Evolutionary conservation across 1,284 basidiomycete species (phyloP).

Genomic region (Ceratorhiza oryzae-sativae): DNA sequence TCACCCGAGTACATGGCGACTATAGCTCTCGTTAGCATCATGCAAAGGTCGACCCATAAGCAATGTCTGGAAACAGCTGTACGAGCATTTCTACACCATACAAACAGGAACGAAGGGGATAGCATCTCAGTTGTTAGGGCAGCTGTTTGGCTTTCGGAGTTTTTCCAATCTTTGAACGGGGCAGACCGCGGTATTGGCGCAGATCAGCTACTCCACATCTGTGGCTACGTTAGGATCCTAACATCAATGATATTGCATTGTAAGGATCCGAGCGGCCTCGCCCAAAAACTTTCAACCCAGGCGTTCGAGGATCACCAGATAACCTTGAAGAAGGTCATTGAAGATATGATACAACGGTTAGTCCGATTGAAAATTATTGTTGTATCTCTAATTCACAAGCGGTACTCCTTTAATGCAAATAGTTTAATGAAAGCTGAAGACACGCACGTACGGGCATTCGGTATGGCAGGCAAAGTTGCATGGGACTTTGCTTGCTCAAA

Average conservation of each 20-base stretch:
- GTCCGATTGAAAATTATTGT: neutral
- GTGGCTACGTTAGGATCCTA: slow-evolving; percentile 4
- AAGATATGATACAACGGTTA: neutral
- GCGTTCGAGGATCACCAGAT: no score
- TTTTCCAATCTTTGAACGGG: neutral
- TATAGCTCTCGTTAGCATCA: neutral
- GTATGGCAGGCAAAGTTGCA: neutral
- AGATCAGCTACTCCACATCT: neutral
- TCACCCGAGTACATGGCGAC: neutral
- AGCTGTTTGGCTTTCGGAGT: neutral
- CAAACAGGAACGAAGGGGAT: neutral
- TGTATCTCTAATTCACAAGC: neutral
- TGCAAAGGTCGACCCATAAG: neutral
- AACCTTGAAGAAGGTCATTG: neutral
- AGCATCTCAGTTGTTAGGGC: neutral
- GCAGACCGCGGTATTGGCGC: neutral
- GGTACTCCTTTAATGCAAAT: neutral
- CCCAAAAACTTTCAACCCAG: neutral
- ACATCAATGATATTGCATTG: slow-evolving; percentile 16
- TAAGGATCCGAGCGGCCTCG: neutral
- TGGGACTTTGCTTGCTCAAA: neutral
- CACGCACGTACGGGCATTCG: neutral
- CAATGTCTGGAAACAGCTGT: slow-evolving; percentile 10
- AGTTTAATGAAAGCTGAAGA: neutral
- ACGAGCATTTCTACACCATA: neutral